These are phyloP conservation scores for Thalassiosira profunda DNA, from an alignment of 108 stramenopile species.

Conservation along the genomic window DNA sequence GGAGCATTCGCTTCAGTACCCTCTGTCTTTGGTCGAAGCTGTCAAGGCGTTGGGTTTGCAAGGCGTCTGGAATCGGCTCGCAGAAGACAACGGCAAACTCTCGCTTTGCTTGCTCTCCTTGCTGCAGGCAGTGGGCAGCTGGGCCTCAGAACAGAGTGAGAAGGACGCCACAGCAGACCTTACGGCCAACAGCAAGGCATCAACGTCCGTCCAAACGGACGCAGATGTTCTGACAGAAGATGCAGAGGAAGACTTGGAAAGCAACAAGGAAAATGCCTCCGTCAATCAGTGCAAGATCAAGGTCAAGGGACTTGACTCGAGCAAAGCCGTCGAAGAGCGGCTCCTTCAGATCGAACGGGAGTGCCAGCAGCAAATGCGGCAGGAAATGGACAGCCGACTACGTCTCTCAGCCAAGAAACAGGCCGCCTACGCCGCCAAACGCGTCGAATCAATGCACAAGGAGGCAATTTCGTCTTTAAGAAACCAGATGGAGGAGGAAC, in stretches of 20 bases:
- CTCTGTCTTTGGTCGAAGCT: constrained; percentile 8
- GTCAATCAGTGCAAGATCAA: not conserved
- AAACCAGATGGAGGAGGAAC: constrained; percentile 24
- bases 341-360: constrained; percentile 30
- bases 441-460: constrained; percentile 26
- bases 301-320: not conserved
- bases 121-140: constrained; percentile 1
- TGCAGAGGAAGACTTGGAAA: not conserved
- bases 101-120: not conserved
- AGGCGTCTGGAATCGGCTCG: constrained; percentile 10
- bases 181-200: not conserved
- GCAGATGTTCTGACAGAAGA: not conserved
- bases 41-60: constrained; percentile 25
- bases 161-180: not conserved
- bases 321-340: constrained; percentile 16
- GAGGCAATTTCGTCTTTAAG: constrained; percentile 14
- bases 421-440: constrained; percentile 18
- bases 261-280: not conserved
- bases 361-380: constrained; percentile 19
- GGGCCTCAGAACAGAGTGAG: not conserved
- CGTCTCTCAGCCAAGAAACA: constrained; percentile 42
- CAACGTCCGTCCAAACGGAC: not conserved
- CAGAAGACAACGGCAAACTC: not conserved
- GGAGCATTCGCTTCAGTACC: not conserved
- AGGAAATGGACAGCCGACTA: constrained; percentile 44